Conservation (phyloP, 75 land plant genomes). For the Picea sitchensis region DNA sequence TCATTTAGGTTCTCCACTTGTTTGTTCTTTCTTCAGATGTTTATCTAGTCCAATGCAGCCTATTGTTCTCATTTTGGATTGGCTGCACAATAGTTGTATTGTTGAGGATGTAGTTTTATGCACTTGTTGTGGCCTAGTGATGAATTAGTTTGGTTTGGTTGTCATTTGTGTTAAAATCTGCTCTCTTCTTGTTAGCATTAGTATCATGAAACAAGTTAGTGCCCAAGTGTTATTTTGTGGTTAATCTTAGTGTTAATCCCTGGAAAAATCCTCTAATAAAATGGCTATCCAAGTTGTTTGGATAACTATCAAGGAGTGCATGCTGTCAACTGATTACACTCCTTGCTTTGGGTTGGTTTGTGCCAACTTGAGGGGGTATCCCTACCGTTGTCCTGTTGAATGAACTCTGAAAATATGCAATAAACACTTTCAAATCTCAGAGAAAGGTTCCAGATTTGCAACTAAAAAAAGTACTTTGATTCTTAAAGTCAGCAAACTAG, state of each 20-base stretch:
- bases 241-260: background rate
- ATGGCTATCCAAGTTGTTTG: too few species aligned
- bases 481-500: too few species aligned
- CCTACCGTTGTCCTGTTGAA: too few species aligned
- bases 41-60: background rate
- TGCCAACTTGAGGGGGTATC: too few species aligned
- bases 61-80: background rate
- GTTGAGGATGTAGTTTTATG: background rate
- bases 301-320: too few species aligned
- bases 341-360: too few species aligned
- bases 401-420: too few species aligned
- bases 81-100: background rate
- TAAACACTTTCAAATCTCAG: too few species aligned
- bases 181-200: background rate
- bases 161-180: background rate
- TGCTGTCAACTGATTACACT: too few species aligned
- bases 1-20: background rate
- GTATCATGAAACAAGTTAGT: background rate
- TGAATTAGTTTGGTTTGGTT: background rate
- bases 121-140: background rate
- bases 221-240: background rate
- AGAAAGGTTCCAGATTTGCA: too few species aligned
- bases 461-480: too few species aligned
- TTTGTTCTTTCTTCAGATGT: background rate
- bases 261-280: too few species aligned